Evolutionary conservation across 441 rosid genomes (phyloP).

Genomic region (Capsella rubella): DNA sequence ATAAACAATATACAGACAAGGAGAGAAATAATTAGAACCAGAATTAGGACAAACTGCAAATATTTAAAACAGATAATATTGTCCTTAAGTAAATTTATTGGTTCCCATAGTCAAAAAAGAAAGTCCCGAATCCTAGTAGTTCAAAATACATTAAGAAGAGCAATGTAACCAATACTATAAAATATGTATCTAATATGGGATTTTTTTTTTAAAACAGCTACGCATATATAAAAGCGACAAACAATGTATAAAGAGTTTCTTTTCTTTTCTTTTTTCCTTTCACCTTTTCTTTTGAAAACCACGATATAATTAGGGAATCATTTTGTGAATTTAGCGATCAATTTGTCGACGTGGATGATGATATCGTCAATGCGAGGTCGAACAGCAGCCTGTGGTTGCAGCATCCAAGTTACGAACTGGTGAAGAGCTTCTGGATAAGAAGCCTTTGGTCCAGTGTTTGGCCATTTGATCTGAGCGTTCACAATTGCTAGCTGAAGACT

Average conservation of each 20-base stretch:
- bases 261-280: neutral
- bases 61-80: slow-evolving; percentile 10
- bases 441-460: slow-evolving; percentile 78
- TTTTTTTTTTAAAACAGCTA: slow-evolving; percentile 19
- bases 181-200: slow-evolving; percentile 30
- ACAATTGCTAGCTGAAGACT: slow-evolving; percentile 91
- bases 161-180: slow-evolving; percentile 3
- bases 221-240: slow-evolving; percentile 28
- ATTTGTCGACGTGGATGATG: slow-evolving; percentile 89
- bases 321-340: slow-evolving; percentile 77
- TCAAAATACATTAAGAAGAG: slow-evolving; percentile 36
- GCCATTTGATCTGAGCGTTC: slow-evolving; percentile 98
- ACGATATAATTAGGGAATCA: slow-evolving; percentile 45
- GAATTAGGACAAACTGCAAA: neutral
- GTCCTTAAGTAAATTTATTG: slow-evolving; percentile 27
- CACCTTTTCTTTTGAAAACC: slow-evolving; percentile 4
- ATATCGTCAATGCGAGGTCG: slow-evolving; percentile 89
- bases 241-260: slow-evolving; percentile 5
- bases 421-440: slow-evolving; percentile 88
- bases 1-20: neutral
- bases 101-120: slow-evolving; percentile 12
- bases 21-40: neutral
- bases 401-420: slow-evolving; percentile 96
- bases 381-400: slow-evolving; percentile 87
- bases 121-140: slow-evolving; percentile 27